Evolutionary conservation across 805 yeast genomes (phyloP).

Genomic region (Metschnikowia lunata): DNA sequence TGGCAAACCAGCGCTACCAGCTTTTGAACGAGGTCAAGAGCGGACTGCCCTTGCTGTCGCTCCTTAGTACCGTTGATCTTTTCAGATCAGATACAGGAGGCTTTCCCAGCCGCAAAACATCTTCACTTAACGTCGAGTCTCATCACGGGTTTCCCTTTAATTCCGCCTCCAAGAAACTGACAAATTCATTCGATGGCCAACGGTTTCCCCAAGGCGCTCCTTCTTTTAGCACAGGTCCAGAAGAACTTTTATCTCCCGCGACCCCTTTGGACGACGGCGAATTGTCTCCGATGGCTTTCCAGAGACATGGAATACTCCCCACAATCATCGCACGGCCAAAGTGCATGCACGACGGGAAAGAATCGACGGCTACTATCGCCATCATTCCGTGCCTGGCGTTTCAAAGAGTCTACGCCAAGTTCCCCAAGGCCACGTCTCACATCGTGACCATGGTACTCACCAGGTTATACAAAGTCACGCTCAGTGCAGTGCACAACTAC

Average conservation of each 20-base stretch:
- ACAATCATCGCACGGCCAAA: constrained; percentile 69
- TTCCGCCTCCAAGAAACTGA: neutral
- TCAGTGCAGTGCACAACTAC: constrained; percentile 84
- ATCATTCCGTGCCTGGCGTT: constrained; percentile 87
- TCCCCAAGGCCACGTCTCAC: constrained; percentile 88
- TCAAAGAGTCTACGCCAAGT: constrained; percentile 60
- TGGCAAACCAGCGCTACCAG: constrained; percentile 64
- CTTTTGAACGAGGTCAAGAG: constrained; percentile 73
- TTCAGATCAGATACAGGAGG: constrained; percentile 35
- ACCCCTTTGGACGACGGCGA: constrained; percentile 1
- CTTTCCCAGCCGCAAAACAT: neutral
- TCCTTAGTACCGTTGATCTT: constrained; percentile 73
- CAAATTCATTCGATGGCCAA: neutral
- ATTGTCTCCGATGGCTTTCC: neutral
- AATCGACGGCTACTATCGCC: constrained; percentile 70
- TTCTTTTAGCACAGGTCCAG: constrained; percentile 2
- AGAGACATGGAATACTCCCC: constrained; percentile 18
- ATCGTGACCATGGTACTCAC: constrained; percentile 90
- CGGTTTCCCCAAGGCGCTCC: neutral
- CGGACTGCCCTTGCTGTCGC: constrained; percentile 80
- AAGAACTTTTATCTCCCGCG: neutral
- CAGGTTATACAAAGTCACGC: constrained; percentile 82
- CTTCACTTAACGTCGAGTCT: neutral
- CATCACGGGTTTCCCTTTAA: constrained; percentile 2
- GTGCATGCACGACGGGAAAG: constrained; percentile 9